These are phyloP conservation scores for Pseudozyma hubeiensis DNA, from an alignment of 1,284 basidiomycete species.

Conservation along the genomic window DNA sequence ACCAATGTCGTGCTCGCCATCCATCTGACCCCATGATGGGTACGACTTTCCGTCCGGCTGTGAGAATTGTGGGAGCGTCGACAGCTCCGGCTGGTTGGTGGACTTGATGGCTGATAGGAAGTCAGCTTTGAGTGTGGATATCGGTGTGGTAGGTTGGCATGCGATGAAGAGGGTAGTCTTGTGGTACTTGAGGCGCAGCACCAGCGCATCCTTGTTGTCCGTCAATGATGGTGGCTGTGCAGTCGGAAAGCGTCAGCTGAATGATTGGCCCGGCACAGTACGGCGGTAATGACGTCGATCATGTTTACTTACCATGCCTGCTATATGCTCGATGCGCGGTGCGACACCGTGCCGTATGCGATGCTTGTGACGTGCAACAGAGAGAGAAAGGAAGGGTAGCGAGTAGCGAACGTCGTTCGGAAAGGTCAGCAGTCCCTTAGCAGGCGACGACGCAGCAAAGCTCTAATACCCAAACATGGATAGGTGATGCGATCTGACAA, in stretches of 20 bases:
- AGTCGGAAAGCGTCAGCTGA: neutral
- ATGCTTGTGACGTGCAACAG: too few relatives aligned
- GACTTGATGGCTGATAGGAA: conserved; percentile 28
- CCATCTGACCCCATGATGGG: conserved; percentile 33
- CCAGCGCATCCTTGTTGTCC: conserved; percentile 38
- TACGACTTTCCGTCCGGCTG: conserved; percentile 34
- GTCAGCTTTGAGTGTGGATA: conserved; percentile 29
- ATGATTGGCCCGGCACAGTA: neutral
- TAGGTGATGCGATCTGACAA: too few relatives aligned
- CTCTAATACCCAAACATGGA: too few relatives aligned
- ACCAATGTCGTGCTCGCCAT: conserved; percentile 29
- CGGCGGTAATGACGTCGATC: too few relatives aligned
- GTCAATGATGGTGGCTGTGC: conserved; percentile 28
- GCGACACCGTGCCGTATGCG: too few relatives aligned
- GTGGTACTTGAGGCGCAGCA: conserved; percentile 47
- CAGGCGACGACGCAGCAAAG: neutral
- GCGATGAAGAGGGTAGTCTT: conserved; percentile 44
- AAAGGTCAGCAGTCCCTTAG: conserved; percentile 6
- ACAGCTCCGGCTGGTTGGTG: conserved; percentile 36
- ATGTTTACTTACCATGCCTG: neutral
- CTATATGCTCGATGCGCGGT: too few relatives aligned
- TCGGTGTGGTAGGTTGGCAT: conserved; percentile 26
- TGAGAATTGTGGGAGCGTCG: conserved; percentile 18
- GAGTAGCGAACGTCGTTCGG: neutral
- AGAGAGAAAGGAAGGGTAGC: neutral